Conservation (phyloP, 2,329 filamentous ascomycete genomes). For the Pseudogymnoascus sp. region DNA sequence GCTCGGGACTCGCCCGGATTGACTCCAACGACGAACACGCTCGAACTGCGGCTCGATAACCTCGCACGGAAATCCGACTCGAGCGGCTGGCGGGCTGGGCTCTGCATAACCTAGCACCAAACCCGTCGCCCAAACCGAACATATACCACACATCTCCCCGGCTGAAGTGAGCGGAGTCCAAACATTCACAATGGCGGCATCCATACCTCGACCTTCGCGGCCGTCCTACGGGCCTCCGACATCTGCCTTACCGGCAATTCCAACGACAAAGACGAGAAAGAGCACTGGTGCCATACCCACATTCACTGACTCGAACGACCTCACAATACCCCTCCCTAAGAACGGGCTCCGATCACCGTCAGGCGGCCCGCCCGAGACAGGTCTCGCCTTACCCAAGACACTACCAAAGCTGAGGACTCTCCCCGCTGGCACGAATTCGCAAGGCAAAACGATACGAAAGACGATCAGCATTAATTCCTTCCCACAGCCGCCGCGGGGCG, state of each 20-base stretch:
- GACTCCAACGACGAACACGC: neutral
- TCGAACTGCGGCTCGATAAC: neutral
- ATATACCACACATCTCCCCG: neutral
- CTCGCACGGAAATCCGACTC: neutral
- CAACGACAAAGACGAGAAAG: constrained; percentile 63
- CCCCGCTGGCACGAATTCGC: constrained; percentile 45
- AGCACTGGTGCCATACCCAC: constrained; percentile 44
- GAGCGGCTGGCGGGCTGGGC: constrained; percentile 1
- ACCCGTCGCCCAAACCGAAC: neutral
- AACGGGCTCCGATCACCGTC: constrained; percentile 53
- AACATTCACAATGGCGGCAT: constrained; percentile 41
- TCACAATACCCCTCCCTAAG: constrained; percentile 34
- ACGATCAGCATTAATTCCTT: constrained; percentile 91
- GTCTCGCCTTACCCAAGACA: constrained; percentile 38
- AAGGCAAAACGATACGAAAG: constrained; percentile 68
- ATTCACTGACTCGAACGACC: constrained; percentile 18
- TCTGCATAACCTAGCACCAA: constrained; percentile 6
- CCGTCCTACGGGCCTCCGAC: constrained; percentile 63
- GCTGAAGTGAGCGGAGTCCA: constrained; percentile 1
- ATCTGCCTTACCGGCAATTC: constrained; percentile 64
- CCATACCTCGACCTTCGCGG: constrained; percentile 47
- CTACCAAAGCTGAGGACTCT: constrained; percentile 48
- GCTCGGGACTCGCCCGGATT: neutral
- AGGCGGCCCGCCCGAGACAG: constrained; percentile 41
- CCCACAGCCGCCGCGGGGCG: constrained; percentile 72